Evolutionary conservation across 2,329 filamentous ascomycete genomes (phyloP), one percentile per base, ranked within the genome.

Genomic region (Dothiorella sarmentorum): DNA sequence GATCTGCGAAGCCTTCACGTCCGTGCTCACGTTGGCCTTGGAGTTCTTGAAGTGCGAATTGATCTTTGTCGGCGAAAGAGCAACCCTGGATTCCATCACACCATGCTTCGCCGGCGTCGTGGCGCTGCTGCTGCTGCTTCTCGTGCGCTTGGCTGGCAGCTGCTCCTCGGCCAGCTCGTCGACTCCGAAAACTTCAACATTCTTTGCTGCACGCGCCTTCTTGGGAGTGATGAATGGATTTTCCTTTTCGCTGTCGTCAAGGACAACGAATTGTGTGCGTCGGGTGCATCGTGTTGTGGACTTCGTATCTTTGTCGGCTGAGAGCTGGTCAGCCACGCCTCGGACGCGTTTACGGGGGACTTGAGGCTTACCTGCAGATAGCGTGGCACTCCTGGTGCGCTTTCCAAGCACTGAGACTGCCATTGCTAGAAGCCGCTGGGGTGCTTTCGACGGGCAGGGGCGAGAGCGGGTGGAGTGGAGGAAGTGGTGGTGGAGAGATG

Each of bases 211-310:
- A 62, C 69, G 73, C 67, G 59, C 61, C 18, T 65, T 60, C 18
- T 61, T 70, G 9, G 68, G 72, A 6, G 70, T 74, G 52, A 77
- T 64, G 60, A 83, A 80, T 2, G 83, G 83, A 59, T 88, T 85
- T 62, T 82, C 77, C 64, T 90, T 89, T 72, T 91, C 88, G 64
- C 89, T 83, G 64, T 87, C 85, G 66, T 82, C 78, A 26, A 75
- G 65, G 40, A 75, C 73, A 5, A 75, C 77, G 68, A 74, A 75
- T 64, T 72, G 75, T 44, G 76, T 69, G 71, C 71, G 69, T 60
- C 75, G 69, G 63, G 78, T 78, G 63, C 75, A 20, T 62, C 60
- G 42, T 63, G 47, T 37, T 31, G 38, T 61, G 35, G 60, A 22
- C 5, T 59, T 31, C n/a, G 26, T 33, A 22, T 35, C 24, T 24